Evolutionary conservation across 257 asterid genomes (phyloP).

Genomic region (Mentha longifolia): DNA sequence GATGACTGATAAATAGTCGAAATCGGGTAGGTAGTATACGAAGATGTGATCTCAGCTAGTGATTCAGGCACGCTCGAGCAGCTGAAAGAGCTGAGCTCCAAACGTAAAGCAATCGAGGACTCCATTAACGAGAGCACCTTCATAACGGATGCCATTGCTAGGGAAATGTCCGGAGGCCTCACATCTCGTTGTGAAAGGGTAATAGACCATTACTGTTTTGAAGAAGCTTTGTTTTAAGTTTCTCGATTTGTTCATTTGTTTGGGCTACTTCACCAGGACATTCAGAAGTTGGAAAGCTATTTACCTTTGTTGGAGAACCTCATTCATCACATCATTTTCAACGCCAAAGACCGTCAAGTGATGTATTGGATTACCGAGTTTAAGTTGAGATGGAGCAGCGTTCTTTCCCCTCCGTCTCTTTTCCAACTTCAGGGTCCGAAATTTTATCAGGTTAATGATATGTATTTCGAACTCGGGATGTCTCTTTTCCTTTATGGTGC

Average conservation of each 20-base stretch:
- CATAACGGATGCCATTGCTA: conserved; percentile 64
- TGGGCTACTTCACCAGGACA: conserved; percentile 43
- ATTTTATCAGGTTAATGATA: conserved; percentile 46
- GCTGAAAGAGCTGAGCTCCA: conserved; percentile 66
- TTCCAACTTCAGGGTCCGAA: conserved; percentile 44
- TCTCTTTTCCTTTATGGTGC: conserved; percentile 57
- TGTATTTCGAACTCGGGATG: conserved; percentile 63
- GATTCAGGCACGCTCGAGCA: conserved; percentile 65
- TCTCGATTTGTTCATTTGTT: not conserved
- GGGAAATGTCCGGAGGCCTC: conserved; percentile 80
- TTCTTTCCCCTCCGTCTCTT: conserved; percentile 44
- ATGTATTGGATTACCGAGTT: conserved; percentile 44
- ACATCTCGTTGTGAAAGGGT: conserved; percentile 68
- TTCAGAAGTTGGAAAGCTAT: conserved; percentile 68
- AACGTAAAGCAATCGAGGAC: conserved; percentile 62
- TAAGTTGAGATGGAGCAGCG: conserved; percentile 67
- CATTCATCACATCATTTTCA: conserved; percentile 36
- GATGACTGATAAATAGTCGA: conserved; percentile 23
- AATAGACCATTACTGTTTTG: not conserved
- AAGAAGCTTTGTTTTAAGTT: not conserved
- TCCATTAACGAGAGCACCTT: conserved; percentile 47
- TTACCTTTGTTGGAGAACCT: conserved; percentile 66
- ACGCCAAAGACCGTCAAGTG: conserved; percentile 25
- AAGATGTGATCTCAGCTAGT: conserved; percentile 41
- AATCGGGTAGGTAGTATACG: conserved; percentile 48